Percentiles rank a stretch among this genome's conserved stretches.
Conservation (phyloP, 2,329 filamentous ascomycete species). For the Daldinia sp. region DNA sequence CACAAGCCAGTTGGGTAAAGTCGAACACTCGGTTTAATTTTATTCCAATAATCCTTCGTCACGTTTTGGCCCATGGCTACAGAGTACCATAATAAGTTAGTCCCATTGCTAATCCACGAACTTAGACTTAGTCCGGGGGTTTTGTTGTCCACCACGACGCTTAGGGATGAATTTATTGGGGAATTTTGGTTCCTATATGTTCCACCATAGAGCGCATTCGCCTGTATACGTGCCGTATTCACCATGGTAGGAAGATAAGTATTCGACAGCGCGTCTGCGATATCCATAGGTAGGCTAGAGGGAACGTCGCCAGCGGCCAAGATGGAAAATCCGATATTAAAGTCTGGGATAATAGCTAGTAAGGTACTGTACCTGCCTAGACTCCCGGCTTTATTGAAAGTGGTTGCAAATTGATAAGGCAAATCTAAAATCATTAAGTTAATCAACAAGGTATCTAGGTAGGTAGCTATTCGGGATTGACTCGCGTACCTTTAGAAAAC, state of each 20-base stretch:
- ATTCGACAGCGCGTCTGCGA: slow-evolving; percentile 46
- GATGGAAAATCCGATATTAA: slow-evolving; percentile 48
- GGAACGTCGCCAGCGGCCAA: slow-evolving; percentile 45
- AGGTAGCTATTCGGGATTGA: not conserved
- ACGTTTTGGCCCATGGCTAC: slow-evolving; percentile 38
- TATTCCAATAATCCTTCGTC: slow-evolving; percentile 30
- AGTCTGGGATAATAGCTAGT: slow-evolving; percentile 47
- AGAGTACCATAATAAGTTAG: slow-evolving; percentile 43
- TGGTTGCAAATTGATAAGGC: slow-evolving; percentile 43
- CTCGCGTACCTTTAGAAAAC: slow-evolving; percentile 34
- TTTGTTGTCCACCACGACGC: slow-evolving; percentile 40
- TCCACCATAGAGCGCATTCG: slow-evolving; percentile 42
- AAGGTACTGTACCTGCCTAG: slow-evolving; percentile 46
- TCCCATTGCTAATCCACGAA: slow-evolving; percentile 48
- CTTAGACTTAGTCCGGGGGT: slow-evolving; percentile 44
- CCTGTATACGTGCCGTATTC: slow-evolving; percentile 41
- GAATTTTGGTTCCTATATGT: slow-evolving; percentile 34
- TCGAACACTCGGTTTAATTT: slow-evolving; percentile 41
- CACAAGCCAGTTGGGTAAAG: slow-evolving; percentile 48
- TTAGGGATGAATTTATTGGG: slow-evolving; percentile 44
- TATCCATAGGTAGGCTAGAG: slow-evolving; percentile 39
- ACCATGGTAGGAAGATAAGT: slow-evolving; percentile 45
- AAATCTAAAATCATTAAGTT: slow-evolving; percentile 28
- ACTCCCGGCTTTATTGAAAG: slow-evolving; percentile 48
- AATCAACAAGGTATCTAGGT: not conserved